phyloP scores from a whole-genome alignment of 805 yeast genomes.

The Candida gorgasii region DNA sequence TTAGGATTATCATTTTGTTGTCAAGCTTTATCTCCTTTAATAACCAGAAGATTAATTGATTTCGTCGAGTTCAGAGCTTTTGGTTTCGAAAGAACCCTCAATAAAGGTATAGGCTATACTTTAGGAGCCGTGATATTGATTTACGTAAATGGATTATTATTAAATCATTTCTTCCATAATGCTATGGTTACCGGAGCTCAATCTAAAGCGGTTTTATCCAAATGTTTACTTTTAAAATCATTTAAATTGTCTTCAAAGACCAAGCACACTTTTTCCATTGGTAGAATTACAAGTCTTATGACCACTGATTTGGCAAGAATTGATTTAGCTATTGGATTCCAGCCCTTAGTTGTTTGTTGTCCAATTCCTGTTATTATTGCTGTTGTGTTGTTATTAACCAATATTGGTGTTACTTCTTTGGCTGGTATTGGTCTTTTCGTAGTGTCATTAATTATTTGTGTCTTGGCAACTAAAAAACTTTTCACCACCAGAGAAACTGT shows the following conservation, averaged over 20 bases:
- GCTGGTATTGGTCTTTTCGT: conserved; percentile 44
- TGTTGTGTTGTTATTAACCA: conserved; percentile 33
- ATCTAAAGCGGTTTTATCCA: conserved; percentile 40
- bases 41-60: conserved; percentile 62
- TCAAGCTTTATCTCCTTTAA: conserved; percentile 61
- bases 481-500: conserved; percentile 36
- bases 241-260: conserved; percentile 37
- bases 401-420: conserved; percentile 41
- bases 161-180: conserved; percentile 44
- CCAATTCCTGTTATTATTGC: conserved; percentile 45
- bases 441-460: conserved; percentile 34
- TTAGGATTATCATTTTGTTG: conserved; percentile 49
- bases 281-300: conserved; percentile 43
- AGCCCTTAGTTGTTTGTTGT: conserved; percentile 42
- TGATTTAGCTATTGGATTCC: conserved; percentile 46
- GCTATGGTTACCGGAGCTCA: conserved; percentile 47
- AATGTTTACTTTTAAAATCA: conserved; percentile 38
- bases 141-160: conserved; percentile 38
- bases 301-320: conserved; percentile 45
- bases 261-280: conserved; percentile 36
- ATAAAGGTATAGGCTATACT: conserved; percentile 74
- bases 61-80: conserved; percentile 53
- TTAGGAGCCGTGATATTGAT: conserved; percentile 66
- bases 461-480: conserved; percentile 34
- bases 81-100: conserved; percentile 43